Percentiles rank a stretch among this genome's conserved stretches.
Evolutionary conservation across 2,329 filamentous ascomycete genomes (phyloP).

Genomic region (Drechslerella coelobrocha): DNA sequence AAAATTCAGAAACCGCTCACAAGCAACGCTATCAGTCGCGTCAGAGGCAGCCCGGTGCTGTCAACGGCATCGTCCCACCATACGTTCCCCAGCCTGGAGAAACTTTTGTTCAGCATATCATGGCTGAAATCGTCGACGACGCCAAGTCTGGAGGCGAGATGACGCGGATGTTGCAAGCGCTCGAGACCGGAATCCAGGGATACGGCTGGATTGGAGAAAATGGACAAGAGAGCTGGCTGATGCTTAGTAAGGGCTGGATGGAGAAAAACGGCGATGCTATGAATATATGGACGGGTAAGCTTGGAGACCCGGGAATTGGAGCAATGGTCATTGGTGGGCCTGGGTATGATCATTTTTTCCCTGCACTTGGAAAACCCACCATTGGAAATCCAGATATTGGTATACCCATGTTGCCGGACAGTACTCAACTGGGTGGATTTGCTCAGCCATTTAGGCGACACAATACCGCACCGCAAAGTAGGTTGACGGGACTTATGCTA

Average conservation of each 20-base stretch:
- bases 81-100: slow-evolving; percentile 40
- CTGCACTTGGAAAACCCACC: slow-evolving; percentile 3
- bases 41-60: slow-evolving; percentile 10
- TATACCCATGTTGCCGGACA: slow-evolving; percentile 18
- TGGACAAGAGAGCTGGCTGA: slow-evolving; percentile 35
- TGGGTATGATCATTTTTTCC: not conserved
- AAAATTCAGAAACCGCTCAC: slow-evolving; percentile 5
- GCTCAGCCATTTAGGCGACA: not conserved
- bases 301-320: not conserved
- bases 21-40: slow-evolving; percentile 11
- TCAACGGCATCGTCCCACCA: slow-evolving; percentile 18
- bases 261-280: slow-evolving; percentile 13
- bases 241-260: slow-evolving; percentile 20
- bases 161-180: slow-evolving; percentile 10
- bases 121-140: slow-evolving; percentile 31
- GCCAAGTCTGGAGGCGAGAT: slow-evolving; percentile 42
- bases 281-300: slow-evolving; percentile 20
- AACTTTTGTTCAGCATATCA: slow-evolving; percentile 42
- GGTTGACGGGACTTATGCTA: not conserved
- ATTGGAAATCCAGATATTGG: slow-evolving; percentile 29
- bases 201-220: slow-evolving; percentile 14
- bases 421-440: not conserved
- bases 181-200: slow-evolving; percentile 23
- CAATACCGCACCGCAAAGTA: slow-evolving; percentile 11
- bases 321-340: not conserved